phyloP scores from a whole-genome alignment of 352 stramenopile genomes.

The Aphanomyces invadans region DNA sequence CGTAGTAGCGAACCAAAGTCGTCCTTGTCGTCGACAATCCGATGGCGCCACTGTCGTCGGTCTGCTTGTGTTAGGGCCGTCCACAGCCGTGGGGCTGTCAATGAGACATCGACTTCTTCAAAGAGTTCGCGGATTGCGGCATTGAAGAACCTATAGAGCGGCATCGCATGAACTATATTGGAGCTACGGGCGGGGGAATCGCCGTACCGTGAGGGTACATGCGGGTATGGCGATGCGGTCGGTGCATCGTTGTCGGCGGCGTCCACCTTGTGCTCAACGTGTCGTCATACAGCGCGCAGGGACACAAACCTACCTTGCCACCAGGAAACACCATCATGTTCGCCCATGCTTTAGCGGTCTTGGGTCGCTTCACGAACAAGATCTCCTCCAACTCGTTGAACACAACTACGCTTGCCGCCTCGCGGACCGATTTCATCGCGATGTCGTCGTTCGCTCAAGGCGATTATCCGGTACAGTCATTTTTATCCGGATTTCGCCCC shows the following conservation, averaged over 20 bases:
- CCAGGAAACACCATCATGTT: constrained; percentile 25
- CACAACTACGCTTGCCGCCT: constrained; percentile 14
- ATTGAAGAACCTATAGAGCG: constrained; percentile 19
- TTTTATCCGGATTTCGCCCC: not conserved
- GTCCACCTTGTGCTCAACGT: constrained; percentile 3
- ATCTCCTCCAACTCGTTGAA: constrained; percentile 24
- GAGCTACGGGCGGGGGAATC: too few relatives aligned
- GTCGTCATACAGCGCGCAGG: not conserved
- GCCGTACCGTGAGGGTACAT: not conserved
- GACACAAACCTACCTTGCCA: constrained; percentile 8
- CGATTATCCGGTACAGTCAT: too few relatives aligned
- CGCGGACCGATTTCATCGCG: constrained; percentile 6
- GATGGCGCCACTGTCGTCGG: constrained; percentile 16
- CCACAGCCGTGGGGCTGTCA: constrained; percentile 1
- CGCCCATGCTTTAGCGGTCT: constrained; percentile 23
- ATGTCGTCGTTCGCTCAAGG: too few relatives aligned
- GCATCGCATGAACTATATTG: not conserved
- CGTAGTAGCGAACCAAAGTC: not conserved
- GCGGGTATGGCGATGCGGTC: not conserved
- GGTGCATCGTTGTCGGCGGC: not conserved
- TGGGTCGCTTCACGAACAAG: constrained; percentile 21
- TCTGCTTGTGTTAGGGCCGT: not conserved
- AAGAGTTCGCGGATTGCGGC: constrained; percentile 23
- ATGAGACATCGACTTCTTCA: constrained; percentile 19
- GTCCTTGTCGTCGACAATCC: constrained; percentile 8